Base-by-base conservation (phyloP, 306 rosid species). In the Chamaecrista fasciculata region DNA sequence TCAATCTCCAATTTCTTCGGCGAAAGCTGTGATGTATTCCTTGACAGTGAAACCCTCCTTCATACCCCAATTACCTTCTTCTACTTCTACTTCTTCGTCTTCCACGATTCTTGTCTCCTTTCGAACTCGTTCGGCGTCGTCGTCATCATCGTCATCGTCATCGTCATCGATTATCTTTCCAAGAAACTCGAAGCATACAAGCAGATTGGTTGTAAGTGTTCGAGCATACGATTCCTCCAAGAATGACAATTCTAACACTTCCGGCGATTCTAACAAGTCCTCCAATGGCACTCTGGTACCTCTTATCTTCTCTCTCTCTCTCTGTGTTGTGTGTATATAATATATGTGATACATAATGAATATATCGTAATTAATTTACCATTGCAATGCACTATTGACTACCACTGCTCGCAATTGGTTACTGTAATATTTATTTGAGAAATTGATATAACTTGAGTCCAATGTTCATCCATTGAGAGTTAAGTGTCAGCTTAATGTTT, bases 241-340 rank as follows among this genome's bases (percentile, higher is more conserved):
- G 4, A 69, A 77, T 40, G 77, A 69, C 23, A 23, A 21, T 68
- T 70, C 82, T 51, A 74, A 82, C 31, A 23, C 80, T 66, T 4
- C 77, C 3, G 80, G 80, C 60, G 82, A 82, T 4, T 47, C 83
- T 71, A 78, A 82, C 74, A 78, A 82, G 31, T 62, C 81, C 73
- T 80, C 86, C 2, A 82, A 82, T 65, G 86, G 83, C 78, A 62
- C 83, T 75, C 62, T 82, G 66, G 86, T 78, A 82, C 51, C 44
- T 59, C n/a, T 40, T 25, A 24, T 16, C 43, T 16, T 42, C 39
- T 63, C 7, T 23, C 23, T 37, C 61, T 53, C 26, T 21, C 14
- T 62, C 37, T 58, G 40, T 11, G 0, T 10, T 16, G 10, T 46
- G 11, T 43, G 0, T 15, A 15, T 8, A 43, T 58, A n/a, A 18